These are phyloP conservation scores for Urochloa ruziziensis DNA, from an alignment of 176 grass and related monocot species.

Conservation along the genomic window DNA sequence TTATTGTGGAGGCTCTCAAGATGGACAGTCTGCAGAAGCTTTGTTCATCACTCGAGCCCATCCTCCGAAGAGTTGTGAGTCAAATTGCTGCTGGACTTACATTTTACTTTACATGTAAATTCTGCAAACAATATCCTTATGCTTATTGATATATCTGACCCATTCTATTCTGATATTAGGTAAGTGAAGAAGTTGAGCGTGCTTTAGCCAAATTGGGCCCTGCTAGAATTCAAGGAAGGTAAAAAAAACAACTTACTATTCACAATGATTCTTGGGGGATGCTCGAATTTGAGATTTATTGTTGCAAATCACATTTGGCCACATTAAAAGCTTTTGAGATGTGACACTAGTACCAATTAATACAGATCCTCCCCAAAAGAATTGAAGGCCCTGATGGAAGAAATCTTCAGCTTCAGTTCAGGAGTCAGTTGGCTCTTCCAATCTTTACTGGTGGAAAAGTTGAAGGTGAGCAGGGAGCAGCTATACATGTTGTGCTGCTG, in stretches of 20 bases:
- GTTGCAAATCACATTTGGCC: background rate
- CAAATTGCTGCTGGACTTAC: background rate
- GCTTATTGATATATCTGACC: slow-evolving; percentile 20
- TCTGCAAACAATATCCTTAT: background rate
- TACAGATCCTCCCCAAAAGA: slow-evolving; percentile 73
- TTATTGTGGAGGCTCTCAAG: slow-evolving; percentile 98
- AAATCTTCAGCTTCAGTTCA: slow-evolving; percentile 85
- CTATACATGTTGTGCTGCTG: slow-evolving; percentile 79
- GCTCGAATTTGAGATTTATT: slow-evolving; percentile 14
- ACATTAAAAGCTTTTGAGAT: slow-evolving; percentile 13
- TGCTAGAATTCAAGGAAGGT: slow-evolving; percentile 92
- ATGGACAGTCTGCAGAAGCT: slow-evolving; percentile 97
- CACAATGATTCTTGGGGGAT: background rate
- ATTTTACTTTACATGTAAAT: slow-evolving; percentile 1
- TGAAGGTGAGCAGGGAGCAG: slow-evolving; percentile 90
- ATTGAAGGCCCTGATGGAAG: slow-evolving; percentile 87
- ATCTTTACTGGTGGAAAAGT: slow-evolving; percentile 93
- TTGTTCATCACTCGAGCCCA: slow-evolving; percentile 89
- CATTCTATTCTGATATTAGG: slow-evolving; percentile 52
- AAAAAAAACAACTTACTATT: slow-evolving; percentile 27
- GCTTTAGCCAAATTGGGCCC: slow-evolving; percentile 92
- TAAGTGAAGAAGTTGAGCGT: slow-evolving; percentile 99
- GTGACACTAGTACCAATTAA: slow-evolving; percentile 20
- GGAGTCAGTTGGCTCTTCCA: slow-evolving; percentile 63
- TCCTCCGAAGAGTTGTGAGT: slow-evolving; percentile 99